phyloP scores from a whole-genome alignment of 805 yeast genomes.

The Candida suzukii region DNA sequence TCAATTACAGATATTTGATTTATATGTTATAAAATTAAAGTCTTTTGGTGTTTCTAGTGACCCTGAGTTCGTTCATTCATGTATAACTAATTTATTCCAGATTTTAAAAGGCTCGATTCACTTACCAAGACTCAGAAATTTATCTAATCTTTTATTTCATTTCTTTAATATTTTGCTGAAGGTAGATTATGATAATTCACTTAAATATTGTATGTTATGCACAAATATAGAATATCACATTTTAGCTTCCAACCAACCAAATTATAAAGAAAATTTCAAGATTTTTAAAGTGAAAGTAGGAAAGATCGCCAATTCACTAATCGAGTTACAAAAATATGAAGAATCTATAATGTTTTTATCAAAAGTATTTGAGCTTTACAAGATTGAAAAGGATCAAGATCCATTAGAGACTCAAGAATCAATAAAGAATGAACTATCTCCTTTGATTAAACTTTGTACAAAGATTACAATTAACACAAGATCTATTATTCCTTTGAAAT shows the following conservation, averaged over 20 bases:
- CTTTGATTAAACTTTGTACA: constrained; percentile 12
- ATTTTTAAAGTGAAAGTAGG: constrained; percentile 24
- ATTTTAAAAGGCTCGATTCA: constrained; percentile 15
- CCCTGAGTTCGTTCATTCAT: background rate
- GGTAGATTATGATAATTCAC: constrained; percentile 6
- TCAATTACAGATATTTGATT: constrained; percentile 12
- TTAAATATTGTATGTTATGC: constrained; percentile 18
- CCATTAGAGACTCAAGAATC: constrained; percentile 4
- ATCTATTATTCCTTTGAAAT: constrained; percentile 3
- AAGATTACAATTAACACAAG: constrained; percentile 13
- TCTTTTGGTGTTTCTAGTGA: constrained; percentile 1
- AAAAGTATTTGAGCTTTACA: constrained; percentile 13
- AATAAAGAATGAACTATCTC: constrained; percentile 5
- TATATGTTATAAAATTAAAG: constrained; percentile 13
- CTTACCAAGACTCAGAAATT: constrained; percentile 34
- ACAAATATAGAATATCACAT: constrained; percentile 26
- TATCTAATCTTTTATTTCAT: constrained; percentile 39
- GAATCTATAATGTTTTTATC: constrained; percentile 13
- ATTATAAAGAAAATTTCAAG: constrained; percentile 6
- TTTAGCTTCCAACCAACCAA: constrained; percentile 1
- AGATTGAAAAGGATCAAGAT: background rate
- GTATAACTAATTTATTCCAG: constrained; percentile 11
- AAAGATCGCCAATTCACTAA: constrained; percentile 25
- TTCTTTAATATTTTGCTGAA: constrained; percentile 23
- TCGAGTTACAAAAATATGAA: constrained; percentile 11